Conservation (phyloP, 169 alveolate genomes). For the Plasmodium vivax region DNA sequence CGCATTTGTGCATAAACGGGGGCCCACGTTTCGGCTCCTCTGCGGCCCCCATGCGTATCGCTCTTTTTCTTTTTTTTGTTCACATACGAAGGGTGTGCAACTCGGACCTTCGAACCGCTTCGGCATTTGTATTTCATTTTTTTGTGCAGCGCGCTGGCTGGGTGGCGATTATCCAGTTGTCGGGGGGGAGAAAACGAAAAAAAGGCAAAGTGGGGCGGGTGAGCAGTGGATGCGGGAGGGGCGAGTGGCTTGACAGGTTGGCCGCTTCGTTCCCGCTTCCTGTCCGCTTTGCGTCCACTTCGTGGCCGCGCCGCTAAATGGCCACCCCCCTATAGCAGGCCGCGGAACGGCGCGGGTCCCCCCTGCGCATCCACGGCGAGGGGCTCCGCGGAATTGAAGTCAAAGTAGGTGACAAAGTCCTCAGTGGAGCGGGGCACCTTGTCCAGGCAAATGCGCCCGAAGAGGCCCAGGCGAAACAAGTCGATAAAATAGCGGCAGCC, state of each 20-base stretch:
- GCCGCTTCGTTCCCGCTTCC: not conserved
- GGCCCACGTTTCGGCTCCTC: not conserved
- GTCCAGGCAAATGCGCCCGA: slow-evolving; percentile 57
- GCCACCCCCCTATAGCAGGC: not conserved
- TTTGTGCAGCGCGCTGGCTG: not conserved
- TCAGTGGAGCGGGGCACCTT: not conserved
- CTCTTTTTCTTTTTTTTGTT: not conserved
- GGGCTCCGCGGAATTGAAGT: slow-evolving; percentile 52
- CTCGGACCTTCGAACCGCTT: not conserved
- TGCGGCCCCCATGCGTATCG: not conserved
- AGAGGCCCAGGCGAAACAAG: slow-evolving; percentile 54
- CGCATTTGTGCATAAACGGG: not conserved
- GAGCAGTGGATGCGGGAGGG: not conserved
- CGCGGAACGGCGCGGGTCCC: slow-evolving; percentile 48
- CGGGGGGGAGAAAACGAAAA: not conserved
- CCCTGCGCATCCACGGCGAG: not conserved
- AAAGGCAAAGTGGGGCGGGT: not conserved
- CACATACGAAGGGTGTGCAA: not conserved
- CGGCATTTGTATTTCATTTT: not conserved
- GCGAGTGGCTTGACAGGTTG: not conserved
- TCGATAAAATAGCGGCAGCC: slow-evolving; percentile 66
- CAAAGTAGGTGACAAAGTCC: slow-evolving; percentile 56
- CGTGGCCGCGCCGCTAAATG: not conserved
- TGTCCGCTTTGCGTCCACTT: too few relatives aligned
- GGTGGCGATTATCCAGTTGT: not conserved